Base-by-base conservation (phyloP, 225 moss, liverwort and hornwort species). In the Pseudisothecium myosuroides region DNA sequence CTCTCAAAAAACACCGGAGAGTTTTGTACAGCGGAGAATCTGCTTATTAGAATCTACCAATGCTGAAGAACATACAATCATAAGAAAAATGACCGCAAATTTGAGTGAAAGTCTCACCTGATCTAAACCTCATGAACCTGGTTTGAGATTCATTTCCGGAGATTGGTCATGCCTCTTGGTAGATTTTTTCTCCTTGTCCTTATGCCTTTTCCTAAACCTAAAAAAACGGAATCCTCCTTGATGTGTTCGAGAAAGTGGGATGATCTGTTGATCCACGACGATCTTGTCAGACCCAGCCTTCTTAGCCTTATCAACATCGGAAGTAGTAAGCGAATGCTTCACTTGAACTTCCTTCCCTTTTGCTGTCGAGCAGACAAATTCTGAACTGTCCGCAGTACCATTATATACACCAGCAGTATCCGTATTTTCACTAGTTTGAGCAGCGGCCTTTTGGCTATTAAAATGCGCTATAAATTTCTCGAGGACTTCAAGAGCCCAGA, bases 391-490 rank as follows among this genome's bases (percentile, higher is more conserved):
- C n/a, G 81, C 55, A 73, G 14, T 72, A 34, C 60, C 69, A 88
- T 66, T 86, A 37, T 80, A 36, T 86, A 86, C 89, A 86, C 56
- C 80, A 82, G 75, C 45, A 55, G 76, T 75, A 83, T 52, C 76
- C 14, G 45, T 89, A 60, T 62, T 75, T 88, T 76, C 88, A 75
- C 66, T 74, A 85, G 83, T 87, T 86, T 82, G 81, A 86, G 92
- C 84, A 64, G 62, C 65, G 50, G 80, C 80, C 55, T 90, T 91
- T 60, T 86, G 85, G 45, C 66, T 89, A 29, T 86, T 92, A 65
- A 92, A 92, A 76, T 93, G 90, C 9, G 86, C 81, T 80, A 94
- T 94, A 43, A 89, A 83, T 86, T 93, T 94, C 60, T 93, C 91
- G 29, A 94, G 93, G 37, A 58, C 73, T 65, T 78, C 73, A 77